Evolutionary conservation across 495 filamentous ascomycete species (phyloP).

Genomic region (Coniosporium apollinis): DNA sequence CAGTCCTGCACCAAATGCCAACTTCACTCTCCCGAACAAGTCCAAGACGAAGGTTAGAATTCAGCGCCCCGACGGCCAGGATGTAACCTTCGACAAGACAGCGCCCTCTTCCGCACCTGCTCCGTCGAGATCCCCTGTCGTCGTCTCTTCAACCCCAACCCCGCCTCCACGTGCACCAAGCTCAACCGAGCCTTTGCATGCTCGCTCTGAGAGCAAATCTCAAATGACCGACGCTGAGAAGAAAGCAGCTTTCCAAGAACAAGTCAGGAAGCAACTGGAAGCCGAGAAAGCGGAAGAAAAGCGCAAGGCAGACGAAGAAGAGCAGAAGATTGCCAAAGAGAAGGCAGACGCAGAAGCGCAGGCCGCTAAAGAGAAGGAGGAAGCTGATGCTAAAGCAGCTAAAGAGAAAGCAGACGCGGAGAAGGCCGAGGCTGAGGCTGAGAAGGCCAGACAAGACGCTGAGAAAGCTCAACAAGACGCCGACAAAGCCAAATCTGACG

Average conservation of each 20-base stretch:
- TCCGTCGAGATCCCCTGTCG: conserved; percentile 38
- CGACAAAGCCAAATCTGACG: conserved; percentile 12
- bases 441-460: conserved; percentile 8
- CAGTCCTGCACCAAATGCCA: conserved; percentile 30
- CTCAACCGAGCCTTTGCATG: conserved; percentile 33
- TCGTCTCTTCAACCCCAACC: conserved; percentile 45
- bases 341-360: conserved; percentile 28
- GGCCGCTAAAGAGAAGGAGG: conserved; percentile 17
- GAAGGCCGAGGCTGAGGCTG: conserved; percentile 28
- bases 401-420: conserved; percentile 31
- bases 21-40: conserved; percentile 33
- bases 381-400: conserved; percentile 28
- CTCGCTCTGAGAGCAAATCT: conserved; percentile 40
- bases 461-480: conserved; percentile 25
- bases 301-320: conserved; percentile 33
- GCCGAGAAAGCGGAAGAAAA: conserved; percentile 36
- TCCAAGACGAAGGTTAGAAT: conserved; percentile 55
- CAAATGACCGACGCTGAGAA: conserved; percentile 54
- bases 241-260: conserved; percentile 49
- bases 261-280: conserved; percentile 45
- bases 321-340: conserved; percentile 9
- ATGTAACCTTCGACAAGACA: conserved; percentile 39
- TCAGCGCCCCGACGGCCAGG: conserved; percentile 59
- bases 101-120: conserved; percentile 37
- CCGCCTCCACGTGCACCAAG: conserved; percentile 40